These are phyloP conservation scores for Ogataea salicorniae DNA, from an alignment of 805 yeast species.

Conservation along the genomic window DNA sequence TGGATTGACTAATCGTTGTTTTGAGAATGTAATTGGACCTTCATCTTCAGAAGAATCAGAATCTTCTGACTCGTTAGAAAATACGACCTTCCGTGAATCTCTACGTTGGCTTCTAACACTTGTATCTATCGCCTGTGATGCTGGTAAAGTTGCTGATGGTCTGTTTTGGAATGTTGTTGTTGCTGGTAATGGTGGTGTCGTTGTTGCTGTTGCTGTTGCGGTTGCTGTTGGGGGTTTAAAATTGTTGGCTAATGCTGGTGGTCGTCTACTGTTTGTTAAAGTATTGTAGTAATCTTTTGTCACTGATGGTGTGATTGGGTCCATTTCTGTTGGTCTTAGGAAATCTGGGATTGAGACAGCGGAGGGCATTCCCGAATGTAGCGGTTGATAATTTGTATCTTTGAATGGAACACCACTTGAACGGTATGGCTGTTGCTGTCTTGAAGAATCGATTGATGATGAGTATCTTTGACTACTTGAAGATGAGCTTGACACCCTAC, in stretches of 20 bases:
- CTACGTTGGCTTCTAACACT: constrained; percentile 1
- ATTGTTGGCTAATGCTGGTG: constrained; percentile 5
- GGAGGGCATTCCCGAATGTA: constrained; percentile 16
- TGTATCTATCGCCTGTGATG: background rate
- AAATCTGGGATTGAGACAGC: constrained; percentile 24
- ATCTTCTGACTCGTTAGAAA: constrained; percentile 11
- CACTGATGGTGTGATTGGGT: constrained; percentile 17
- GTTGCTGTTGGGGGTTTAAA: background rate
- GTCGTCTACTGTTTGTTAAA: constrained; percentile 5
- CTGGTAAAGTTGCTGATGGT: background rate
- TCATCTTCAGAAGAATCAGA: constrained; percentile 8
- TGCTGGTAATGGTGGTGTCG: background rate
- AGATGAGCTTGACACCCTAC: background rate
- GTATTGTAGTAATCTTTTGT: constrained; percentile 10
- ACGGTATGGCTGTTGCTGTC: background rate
- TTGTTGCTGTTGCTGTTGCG: background rate
- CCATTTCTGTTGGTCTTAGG: constrained; percentile 19
- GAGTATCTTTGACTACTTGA: background rate
- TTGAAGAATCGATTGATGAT: background rate
- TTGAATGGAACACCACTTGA: constrained; percentile 3
- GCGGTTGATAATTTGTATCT: constrained; percentile 10
- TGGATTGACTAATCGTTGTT: background rate
- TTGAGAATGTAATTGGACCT: constrained; percentile 2
- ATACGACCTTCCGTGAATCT: constrained; percentile 13
- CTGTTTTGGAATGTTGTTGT: background rate